These are phyloP conservation scores for Claviceps sp. DNA, from an alignment of 2,329 filamentous ascomycete genomes.

Conservation along the genomic window DNA sequence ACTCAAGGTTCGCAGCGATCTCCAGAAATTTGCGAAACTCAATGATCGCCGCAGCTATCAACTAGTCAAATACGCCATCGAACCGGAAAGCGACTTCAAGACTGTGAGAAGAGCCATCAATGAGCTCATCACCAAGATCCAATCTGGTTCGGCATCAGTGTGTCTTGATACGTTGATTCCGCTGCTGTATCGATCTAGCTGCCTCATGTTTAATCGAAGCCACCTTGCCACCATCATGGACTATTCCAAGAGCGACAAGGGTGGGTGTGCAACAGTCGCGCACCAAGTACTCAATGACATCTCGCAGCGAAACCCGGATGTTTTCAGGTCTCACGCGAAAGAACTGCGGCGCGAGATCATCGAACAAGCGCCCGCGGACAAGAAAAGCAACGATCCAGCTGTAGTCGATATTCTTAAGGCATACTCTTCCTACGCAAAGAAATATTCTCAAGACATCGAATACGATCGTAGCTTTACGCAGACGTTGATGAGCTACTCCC, in stretches of 20 bases:
- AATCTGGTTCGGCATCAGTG: constrained; percentile 47
- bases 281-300: constrained; percentile 89
- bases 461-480: constrained; percentile 69
- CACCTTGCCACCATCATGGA: constrained; percentile 85
- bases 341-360: constrained; percentile 81
- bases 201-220: constrained; percentile 85
- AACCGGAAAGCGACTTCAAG: constrained; percentile 78
- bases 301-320: constrained; percentile 73
- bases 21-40: constrained; percentile 81
- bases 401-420: constrained; percentile 90
- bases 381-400: constrained; percentile 51
- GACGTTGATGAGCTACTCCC: constrained; percentile 68
- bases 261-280: constrained; percentile 62
- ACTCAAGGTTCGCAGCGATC: constrained; percentile 55
- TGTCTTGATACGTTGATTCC: constrained; percentile 70
- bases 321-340: constrained; percentile 85
- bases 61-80: constrained; percentile 74
- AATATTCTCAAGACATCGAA: constrained; percentile 72
- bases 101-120: constrained; percentile 83
- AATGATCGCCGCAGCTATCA: constrained; percentile 87
- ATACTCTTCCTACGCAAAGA: constrained; percentile 80
- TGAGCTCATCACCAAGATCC: constrained; percentile 72
- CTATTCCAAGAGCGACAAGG: constrained; percentile 70
- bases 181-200: constrained; percentile 69
- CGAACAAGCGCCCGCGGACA: constrained; percentile 61